phyloP scores from a whole-genome alignment of 2,329 filamentous ascomycete genomes.

The Penicillium sp. region DNA sequence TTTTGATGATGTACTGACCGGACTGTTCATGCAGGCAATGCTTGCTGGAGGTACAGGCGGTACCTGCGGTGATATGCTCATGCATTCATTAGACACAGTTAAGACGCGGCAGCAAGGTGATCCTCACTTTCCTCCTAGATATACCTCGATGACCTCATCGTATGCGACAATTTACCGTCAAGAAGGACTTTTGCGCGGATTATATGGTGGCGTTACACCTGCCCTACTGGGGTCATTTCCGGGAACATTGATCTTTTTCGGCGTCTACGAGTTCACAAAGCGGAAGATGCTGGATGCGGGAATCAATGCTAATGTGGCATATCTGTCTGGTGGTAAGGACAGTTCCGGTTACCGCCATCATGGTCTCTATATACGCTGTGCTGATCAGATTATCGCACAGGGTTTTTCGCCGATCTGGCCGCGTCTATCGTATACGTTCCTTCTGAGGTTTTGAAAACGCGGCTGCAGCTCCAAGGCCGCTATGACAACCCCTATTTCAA shows the following conservation, averaged over 20 bases:
- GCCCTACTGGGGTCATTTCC: conserved; percentile 91
- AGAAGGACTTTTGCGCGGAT: conserved; percentile 81
- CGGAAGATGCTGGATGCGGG: conserved; percentile 83
- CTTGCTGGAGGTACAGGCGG: conserved; percentile 92
- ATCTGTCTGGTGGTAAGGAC: conserved; percentile 76
- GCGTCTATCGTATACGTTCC: conserved; percentile 95
- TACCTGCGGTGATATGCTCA: conserved; percentile 92
- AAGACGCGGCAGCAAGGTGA: conserved; percentile 98
- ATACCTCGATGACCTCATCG: conserved; percentile 85
- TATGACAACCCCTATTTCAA: conserved; percentile 94
- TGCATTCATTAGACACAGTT: conserved; percentile 98
- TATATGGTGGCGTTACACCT: conserved; percentile 93
- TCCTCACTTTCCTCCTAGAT: conserved; percentile 88
- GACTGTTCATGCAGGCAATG: conserved; percentile 70
- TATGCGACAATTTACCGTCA: conserved; percentile 93
- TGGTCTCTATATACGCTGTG: neutral
- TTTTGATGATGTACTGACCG: neutral
- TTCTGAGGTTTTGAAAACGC: conserved; percentile 97
- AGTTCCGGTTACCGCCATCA: conserved; percentile 23
- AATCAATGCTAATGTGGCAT: conserved; percentile 80
- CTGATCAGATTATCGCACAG: conserved; percentile 48
- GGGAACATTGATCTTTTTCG: conserved; percentile 94
- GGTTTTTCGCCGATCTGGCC: conserved; percentile 90
- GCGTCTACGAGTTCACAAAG: conserved; percentile 95
- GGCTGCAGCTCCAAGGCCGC: conserved; percentile 89